A percentile compares a stretch with the other conserved stretches of the same genome.
phyloP scores from a whole-genome alignment of 2,329 filamentous ascomycete species.

The Arachnomyces sp. region DNA sequence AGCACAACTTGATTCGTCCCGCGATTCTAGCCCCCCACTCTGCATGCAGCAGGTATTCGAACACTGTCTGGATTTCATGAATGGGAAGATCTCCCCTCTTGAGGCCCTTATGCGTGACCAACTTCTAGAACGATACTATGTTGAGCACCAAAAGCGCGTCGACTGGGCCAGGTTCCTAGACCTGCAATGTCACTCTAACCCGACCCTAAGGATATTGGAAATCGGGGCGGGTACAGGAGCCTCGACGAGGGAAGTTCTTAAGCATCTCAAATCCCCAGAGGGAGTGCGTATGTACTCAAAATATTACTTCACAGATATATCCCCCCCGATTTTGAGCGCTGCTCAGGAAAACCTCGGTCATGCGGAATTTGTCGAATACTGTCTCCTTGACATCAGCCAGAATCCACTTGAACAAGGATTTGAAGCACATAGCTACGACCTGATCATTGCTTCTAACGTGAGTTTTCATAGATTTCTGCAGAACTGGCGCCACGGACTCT shows the following conservation, averaged over 20 bases:
- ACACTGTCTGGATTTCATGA: slow-evolving; percentile 1
- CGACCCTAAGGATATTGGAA: slow-evolving; percentile 23
- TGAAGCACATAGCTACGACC: slow-evolving; percentile 1
- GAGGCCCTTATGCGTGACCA: slow-evolving; percentile 14
- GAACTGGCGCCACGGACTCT: no score
- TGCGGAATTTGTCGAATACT: slow-evolving; percentile 13
- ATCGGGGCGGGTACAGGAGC: slow-evolving; percentile 27
- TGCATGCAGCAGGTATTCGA: slow-evolving; percentile 2
- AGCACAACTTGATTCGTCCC: no score
- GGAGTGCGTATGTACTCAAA: slow-evolving; percentile 10
- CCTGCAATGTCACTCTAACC: slow-evolving; percentile 9
- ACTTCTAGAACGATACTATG: slow-evolving; percentile 17
- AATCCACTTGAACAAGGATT: slow-evolving; percentile 5
- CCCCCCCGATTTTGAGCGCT: slow-evolving; percentile 12
- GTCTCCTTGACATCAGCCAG: slow-evolving; percentile 3
- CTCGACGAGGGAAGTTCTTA: slow-evolving; percentile 13
- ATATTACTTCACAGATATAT: slow-evolving; percentile 14
- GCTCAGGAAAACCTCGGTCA: slow-evolving; percentile 23
- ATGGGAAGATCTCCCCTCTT: neutral
- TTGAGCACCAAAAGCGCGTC: slow-evolving; percentile 16
- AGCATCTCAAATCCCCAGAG: slow-evolving; percentile 12
- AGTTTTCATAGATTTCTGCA: neutral
- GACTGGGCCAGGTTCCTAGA: slow-evolving; percentile 10
- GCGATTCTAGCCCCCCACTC: neutral
- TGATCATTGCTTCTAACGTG: slow-evolving; percentile 6